Evolutionary conservation across 768 basidiomycete species (phyloP), one percentile per base, ranked within the genome.

Genomic region (Auricularia heimuer): DNA sequence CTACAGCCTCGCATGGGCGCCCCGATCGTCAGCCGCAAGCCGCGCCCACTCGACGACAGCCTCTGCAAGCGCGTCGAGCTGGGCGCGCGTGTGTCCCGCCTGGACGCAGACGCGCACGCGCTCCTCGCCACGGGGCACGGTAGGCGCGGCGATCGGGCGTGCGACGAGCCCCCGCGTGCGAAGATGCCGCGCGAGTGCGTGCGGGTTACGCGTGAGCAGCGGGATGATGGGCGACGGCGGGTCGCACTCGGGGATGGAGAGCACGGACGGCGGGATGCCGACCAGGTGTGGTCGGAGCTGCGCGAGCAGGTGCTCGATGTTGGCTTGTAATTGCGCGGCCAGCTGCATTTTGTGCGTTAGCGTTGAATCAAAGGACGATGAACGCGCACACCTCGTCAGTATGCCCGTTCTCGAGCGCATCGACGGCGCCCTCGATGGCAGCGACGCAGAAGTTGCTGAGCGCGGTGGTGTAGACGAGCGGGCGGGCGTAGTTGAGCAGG

Each of bases 401-500:
- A 16, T 83, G 84, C 3, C 87, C 87, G 36, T 88, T 80, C 65
- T 83, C 79, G 3, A 97, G 79, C 73, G 93, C 74, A 71, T 94
- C 92, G 72, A 94, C 89, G 0, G 90, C 87, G 67, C 86, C 88
- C 58, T 86, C 83, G 12, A 87, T 82, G 0, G 90, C 86, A 60
- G 93, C 77, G 51, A 95, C 81, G 70, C 86, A 93, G 12, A 87
- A 82, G 69, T 85, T 84, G 66, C 87, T 86, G 65, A 92, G 81
- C 0, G 92, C 84, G 0, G 96, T 98, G 2, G 94, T 97, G 76
- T 94, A 98, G 62, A 98, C 91, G 62, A 98, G 79, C 2, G 93
- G 83, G 34, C 95, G 82, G 0, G 94, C 94, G 75, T 95, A 98
- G 73, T 98, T 98, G 68, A 97, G 76, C 24, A 98, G 78, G 75